A percentile compares a stretch with the other conserved stretches of the same genome.
phyloP scores from a whole-genome alignment of 805 yeast species.

The Candida sanyiensis region DNA sequence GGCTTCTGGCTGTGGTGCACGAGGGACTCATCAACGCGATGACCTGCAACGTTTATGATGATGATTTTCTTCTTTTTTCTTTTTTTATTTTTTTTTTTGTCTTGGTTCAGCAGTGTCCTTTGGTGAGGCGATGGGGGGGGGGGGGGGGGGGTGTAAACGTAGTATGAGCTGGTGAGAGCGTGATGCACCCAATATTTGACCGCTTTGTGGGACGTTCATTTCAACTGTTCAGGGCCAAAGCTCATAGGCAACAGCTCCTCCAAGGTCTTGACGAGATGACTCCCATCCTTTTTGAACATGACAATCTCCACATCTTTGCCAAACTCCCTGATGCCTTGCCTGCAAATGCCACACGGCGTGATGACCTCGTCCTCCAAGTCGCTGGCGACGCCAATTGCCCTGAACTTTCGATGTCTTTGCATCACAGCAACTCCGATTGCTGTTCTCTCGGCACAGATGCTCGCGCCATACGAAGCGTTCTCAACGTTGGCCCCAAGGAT shows the following conservation, averaged over 20 bases:
- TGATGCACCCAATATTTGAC: too few relatives aligned
- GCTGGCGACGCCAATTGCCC: constrained; percentile 63
- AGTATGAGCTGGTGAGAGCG: too few relatives aligned
- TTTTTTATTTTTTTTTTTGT: not conserved
- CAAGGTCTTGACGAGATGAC: constrained; percentile 41
- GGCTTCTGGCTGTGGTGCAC: too few relatives aligned
- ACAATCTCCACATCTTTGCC: constrained; percentile 51
- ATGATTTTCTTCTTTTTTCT: not conserved
- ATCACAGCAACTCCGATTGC: constrained; percentile 54
- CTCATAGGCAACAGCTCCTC: constrained; percentile 71
- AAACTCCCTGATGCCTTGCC: constrained; percentile 87
- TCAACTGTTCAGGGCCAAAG: constrained; percentile 68
- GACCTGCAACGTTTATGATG: not conserved
- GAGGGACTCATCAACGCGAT: too few relatives aligned
- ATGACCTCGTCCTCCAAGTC: constrained; percentile 49
- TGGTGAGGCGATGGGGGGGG: not conserved
- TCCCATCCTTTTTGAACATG: constrained; percentile 60
- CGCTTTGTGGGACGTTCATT: not conserved
- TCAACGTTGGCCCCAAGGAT: constrained; percentile 84
- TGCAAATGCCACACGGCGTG: constrained; percentile 91
- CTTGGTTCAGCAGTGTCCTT: not conserved
- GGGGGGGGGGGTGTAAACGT: not conserved
- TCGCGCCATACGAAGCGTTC: constrained; percentile 84
- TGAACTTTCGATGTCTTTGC: constrained; percentile 37
- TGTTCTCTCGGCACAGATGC: constrained; percentile 72